Evolutionary conservation across 192 early-diverging fungal species (phyloP).

Genomic region (Umbelopsis sp.): DNA sequence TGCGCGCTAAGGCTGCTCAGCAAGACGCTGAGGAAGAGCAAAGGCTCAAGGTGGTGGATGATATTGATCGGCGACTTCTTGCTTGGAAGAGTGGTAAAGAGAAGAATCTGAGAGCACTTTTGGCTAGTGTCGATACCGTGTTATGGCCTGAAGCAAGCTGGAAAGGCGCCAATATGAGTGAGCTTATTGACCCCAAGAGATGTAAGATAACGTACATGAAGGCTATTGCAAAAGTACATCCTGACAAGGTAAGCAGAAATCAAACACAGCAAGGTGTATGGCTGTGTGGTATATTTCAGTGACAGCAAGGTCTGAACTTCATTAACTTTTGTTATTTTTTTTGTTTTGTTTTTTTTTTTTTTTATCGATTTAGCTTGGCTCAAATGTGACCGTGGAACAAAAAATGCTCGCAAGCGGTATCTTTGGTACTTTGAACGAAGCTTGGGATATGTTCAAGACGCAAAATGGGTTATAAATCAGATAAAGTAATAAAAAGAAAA

Average conservation of each 20-base stretch:
- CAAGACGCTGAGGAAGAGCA: conserved; percentile 76
- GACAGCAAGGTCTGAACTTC: too few species aligned
- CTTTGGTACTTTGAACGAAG: conserved; percentile 89
- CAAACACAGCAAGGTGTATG: too few species aligned
- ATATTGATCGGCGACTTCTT: conserved; percentile 73
- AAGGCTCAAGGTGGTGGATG: conserved; percentile 72
- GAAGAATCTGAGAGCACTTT: conserved; percentile 86
- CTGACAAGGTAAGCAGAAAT: conserved; percentile 76
- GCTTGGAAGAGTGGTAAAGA: conserved; percentile 87
- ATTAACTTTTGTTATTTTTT: too few species aligned
- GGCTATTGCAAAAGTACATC: conserved; percentile 92
- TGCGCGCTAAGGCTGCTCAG: conserved; percentile 73
- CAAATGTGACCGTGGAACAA: conserved; percentile 73
- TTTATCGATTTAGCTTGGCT: conserved; percentile 27
- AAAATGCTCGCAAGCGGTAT: conserved; percentile 85
- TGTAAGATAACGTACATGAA: conserved; percentile 93
- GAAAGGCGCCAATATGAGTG: conserved; percentile 76
- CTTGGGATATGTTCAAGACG: conserved; percentile 91
- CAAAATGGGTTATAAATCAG: conserved; percentile 57
- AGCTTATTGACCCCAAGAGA: conserved; percentile 81
- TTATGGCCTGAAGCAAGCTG: conserved; percentile 76
- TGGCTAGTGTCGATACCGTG: conserved; percentile 76
- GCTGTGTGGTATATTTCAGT: too few species aligned
- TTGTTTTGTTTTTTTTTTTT: too few species aligned
- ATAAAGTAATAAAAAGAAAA: conserved; percentile 9